These are phyloP conservation scores for Saccharata proteae DNA, from an alignment of 2,329 filamentous ascomycete genomes.

Conservation along the genomic window DNA sequence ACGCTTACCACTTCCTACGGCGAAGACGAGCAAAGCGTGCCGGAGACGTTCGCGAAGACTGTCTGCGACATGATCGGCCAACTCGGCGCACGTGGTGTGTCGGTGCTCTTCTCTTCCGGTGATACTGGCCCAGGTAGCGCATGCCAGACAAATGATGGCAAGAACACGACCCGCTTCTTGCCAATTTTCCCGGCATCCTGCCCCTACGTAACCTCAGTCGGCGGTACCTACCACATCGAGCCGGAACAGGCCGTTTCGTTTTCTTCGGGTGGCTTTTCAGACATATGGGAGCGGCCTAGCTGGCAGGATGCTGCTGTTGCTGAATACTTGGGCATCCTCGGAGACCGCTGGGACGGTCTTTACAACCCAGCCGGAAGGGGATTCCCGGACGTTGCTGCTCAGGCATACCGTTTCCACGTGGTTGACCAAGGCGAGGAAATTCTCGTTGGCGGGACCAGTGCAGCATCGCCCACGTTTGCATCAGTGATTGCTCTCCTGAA, in stretches of 20 bases:
- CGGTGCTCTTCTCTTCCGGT: conserved; percentile 27
- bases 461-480: conserved; percentile 26
- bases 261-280: conserved; percentile 34
- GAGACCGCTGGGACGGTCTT: conserved; percentile 25
- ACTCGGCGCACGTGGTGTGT: conserved; percentile 27
- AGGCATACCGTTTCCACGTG: conserved; percentile 22
- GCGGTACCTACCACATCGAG: conserved; percentile 27
- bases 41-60: conserved; percentile 22
- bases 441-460: conserved; percentile 25
- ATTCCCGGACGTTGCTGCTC: conserved; percentile 34
- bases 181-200: conserved; percentile 36
- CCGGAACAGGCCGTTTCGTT: conserved; percentile 29
- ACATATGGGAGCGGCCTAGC: conserved; percentile 28
- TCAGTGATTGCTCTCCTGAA: conserved; percentile 26
- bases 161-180: conserved; percentile 30
- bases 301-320: conserved; percentile 31
- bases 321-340: conserved; percentile 28
- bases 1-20: conserved; percentile 28
- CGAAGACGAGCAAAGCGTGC: conserved; percentile 28
- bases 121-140: conserved; percentile 29
- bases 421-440: conserved; percentile 21
- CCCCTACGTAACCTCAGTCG: conserved; percentile 36
- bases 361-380: conserved; percentile 33
- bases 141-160: conserved; percentile 35
- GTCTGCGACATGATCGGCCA: conserved; percentile 28